Base-by-base conservation (phyloP, 2,329 filamentous ascomycete species). In the Fusarium nodosum region DNA sequence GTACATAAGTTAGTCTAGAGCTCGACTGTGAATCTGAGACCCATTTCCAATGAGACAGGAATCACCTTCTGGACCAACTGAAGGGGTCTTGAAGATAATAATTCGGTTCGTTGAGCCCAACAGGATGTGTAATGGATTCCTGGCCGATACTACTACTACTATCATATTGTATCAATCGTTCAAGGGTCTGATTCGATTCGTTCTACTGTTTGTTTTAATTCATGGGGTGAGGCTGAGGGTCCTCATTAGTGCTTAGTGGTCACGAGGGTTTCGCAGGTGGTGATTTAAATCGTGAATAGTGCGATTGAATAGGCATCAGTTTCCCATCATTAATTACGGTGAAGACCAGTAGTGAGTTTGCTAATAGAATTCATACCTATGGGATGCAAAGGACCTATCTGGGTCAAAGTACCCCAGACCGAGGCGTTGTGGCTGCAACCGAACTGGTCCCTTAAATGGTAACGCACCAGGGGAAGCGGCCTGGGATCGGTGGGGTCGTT, bases 401-500 rank as follows among this genome's bases (percentile, higher is more conserved):
- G 50, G 48, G 60, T 39, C 52, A 28, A 56, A 34, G 50, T 68
- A 73, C 72, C 72, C 72, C 68, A 66, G 72, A 74, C 68, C 63
- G 31, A 57, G 53, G 45, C 34, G 54, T 38, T 55, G 69, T 69
- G 64, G 64, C 69, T 65, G 62, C 46, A 57, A 58, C 59, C 61
- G 48, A 48, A 53, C 41, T 60, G 55, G 63, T 66, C 52, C 64
- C 70, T 57, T 63, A 63, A 39, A 39, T 24, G 33, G 42, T 56
- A 59, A 57, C 26, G 42, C 53, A 56, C 60, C 26, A 55, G 36
- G 39, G 69, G 57, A 64, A 69, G 56, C 55, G 70, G 68, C 71
- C 60, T 71, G 67, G 56, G 61, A 53, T 31, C 52, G 61, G 71
- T 69, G 66, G 68, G 60, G 68, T 52, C 55, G 22, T 42, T 30